Evolutionary conservation across 148 eudicot species (phyloP), one percentile per base, ranked within the genome.

Genomic region (Chenopodium berlandieri): DNA sequence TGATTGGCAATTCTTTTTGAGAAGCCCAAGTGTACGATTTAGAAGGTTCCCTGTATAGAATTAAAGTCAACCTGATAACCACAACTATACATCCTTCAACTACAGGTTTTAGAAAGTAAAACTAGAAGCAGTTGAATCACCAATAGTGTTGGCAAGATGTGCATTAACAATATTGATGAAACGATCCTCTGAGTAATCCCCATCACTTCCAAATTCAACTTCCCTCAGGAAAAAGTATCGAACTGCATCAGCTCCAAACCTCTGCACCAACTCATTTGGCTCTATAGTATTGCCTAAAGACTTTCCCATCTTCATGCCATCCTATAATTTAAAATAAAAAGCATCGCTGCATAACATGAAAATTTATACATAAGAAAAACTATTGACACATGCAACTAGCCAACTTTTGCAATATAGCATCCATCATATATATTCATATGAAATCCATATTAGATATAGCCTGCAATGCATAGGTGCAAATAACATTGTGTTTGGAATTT

Each of bases 231-330:
- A 97, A 86, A 94, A 97, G 85, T 97, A 97, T 84, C 99, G 88
- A 62, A 97, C 98, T 73, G 97, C 97, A 90, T 97, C 99, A 79
- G 95, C 85, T 54, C 98, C 98, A 88, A 91, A 97, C 82, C 87
- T 93, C 71, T 89, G 87, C 84, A 97, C 95, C 92, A 97, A 87
- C 80, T 91, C 97, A 80, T 92, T 97, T 76, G 99, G 97, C 83
- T 97, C 97, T 81, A 97, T 81, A 25, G 98, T 97, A 86, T 97
- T 97, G 67, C 99, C 98, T 64, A 94, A 88, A 73, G 99, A 94
- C 84, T 97, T 97, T 31, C 99, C 99, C 98, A 97, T 97, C 89
- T 97, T 97, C 97, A 97, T 90, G 79, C 99, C 99, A 91, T 94
- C 99, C 99, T 97, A 91, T 86, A 86, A 87, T 88, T 85, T 87